Evolutionary conservation across 768 basidiomycete genomes (phyloP), one percentile per base, ranked within the genome.

Genomic region (Boletus edulis): DNA sequence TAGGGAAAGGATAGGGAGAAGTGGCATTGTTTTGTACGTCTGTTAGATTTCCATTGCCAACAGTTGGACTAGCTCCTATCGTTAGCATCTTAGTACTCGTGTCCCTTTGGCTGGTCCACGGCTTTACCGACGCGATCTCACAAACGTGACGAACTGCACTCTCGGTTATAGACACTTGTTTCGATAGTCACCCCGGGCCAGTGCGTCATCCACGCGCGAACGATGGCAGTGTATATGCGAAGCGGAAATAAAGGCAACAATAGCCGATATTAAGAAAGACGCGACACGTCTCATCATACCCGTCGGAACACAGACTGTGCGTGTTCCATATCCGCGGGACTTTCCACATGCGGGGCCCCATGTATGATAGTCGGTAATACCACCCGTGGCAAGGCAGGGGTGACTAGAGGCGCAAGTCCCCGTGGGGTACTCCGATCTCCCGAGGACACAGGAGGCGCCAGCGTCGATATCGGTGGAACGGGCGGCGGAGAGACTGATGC

Each of bases 241-340:
- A 27, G 27, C 27, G 27, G 27, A 27, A 27, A 27, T 27, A 24
- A 27, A 27, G 27, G 27, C 27, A 27, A 27, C 27, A 27, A 35
- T 1, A 13, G 14, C 41, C 24, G 40, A 42, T 49, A 35, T 22
- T 46, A 11, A 12, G 5, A 8, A 39, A 22, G 32, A 54, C 14
- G 52, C 37, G 27, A 32, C n/a, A 31, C 11, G 7, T 20, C 29
- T 65, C 47, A 47, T 29, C 24, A 47, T 29, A 27, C 20, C 13
- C 20, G 27, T 39, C 24, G 47, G 15, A 65, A 54, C 32, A 58
- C 22, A n/a, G 62, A 57, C 13, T 58, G 62, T 4, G 43, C 13
- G 22, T 57, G 48, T n/a, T 58, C 48, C 52, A 67, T 64, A 47
- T 67, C 73, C 24, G 49, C 38, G 1, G 73, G 73, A 51, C 72